These are phyloP conservation scores for Sarocladiaceae sp. DNA, from an alignment of 2,329 filamentous ascomycete species.

Conservation along the genomic window DNA sequence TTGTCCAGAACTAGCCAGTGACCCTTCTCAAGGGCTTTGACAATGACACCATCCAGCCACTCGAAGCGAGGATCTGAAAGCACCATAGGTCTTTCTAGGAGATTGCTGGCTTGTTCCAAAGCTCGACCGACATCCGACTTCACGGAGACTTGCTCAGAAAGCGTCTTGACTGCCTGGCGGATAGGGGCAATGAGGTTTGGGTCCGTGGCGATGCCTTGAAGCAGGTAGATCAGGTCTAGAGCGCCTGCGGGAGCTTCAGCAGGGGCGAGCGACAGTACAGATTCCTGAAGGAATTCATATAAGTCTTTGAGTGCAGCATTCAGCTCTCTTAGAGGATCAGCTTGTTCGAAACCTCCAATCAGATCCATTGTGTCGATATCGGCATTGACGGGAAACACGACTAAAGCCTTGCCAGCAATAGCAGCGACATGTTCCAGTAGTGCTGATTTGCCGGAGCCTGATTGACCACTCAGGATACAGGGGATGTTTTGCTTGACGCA, in stretches of 20 bases:
- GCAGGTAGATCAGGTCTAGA: constrained; percentile 45
- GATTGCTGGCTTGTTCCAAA: constrained; percentile 42
- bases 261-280: constrained; percentile 45
- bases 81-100: constrained; percentile 49
- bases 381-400: constrained; percentile 85
- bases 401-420: constrained; percentile 67
- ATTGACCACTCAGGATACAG: constrained; percentile 79
- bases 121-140: constrained; percentile 42
- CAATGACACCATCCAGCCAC: constrained; percentile 91
- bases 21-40: constrained; percentile 80
- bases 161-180: constrained; percentile 29
- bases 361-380: constrained; percentile 97
- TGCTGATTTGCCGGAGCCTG: constrained; percentile 82
- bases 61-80: constrained; percentile 81
- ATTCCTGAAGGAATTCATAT: constrained; percentile 45
- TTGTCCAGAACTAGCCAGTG: constrained; percentile 96
- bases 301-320: constrained; percentile 51
- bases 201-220: constrained; percentile 40
- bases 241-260: constrained; percentile 40
- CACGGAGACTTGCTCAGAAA: constrained; percentile 37
- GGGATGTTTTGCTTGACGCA: constrained; percentile 85
- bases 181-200: constrained; percentile 32
- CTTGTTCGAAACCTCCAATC: constrained; percentile 94
- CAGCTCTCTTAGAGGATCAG: constrained; percentile 72
- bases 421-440: constrained; percentile 79